Percentiles rank a stretch among this genome's conserved stretches.
Conservation (phyloP, 768 basidiomycete genomes). For the Suillus occidentalis region DNA sequence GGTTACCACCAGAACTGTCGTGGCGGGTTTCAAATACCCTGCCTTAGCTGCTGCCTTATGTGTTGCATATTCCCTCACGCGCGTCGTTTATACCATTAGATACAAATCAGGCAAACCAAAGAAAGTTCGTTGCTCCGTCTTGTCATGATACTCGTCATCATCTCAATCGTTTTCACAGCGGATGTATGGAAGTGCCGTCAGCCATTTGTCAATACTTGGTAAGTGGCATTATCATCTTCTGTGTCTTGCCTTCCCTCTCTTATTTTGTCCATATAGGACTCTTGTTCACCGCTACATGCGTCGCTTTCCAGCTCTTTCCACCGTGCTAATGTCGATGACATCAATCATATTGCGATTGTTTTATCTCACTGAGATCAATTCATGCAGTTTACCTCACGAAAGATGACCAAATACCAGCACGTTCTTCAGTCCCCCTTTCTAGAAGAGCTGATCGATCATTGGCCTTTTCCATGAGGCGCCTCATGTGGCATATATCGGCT, state of each 20-base stretch:
- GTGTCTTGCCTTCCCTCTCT: not conserved
- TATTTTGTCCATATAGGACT: slow-evolving; percentile 17
- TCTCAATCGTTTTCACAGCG: slow-evolving; percentile 22
- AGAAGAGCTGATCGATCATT: not conserved
- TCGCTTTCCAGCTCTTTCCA: slow-evolving; percentile 28
- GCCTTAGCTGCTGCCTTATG: slow-evolving; percentile 41
- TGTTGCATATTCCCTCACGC: slow-evolving; percentile 38
- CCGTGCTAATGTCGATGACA: slow-evolving; percentile 6
- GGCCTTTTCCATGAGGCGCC: not conserved
- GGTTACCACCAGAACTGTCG: slow-evolving; percentile 35
- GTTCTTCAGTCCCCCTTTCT: not conserved
- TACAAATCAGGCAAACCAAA: slow-evolving; percentile 45
- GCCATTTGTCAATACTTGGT: slow-evolving; percentile 20
- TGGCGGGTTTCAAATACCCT: slow-evolving; percentile 43
- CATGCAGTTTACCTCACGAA: not conserved
- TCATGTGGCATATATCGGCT: not conserved
- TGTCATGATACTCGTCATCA: not conserved
- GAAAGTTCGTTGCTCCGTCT: slow-evolving; percentile 30
- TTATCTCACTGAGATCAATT: not conserved
- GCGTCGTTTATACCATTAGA: slow-evolving; percentile 47
- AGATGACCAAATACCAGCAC: not conserved
- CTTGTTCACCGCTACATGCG: slow-evolving; percentile 29
- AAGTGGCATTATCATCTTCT: slow-evolving; percentile 1
- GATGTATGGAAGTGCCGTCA: slow-evolving; percentile 17
- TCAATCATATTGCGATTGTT: not conserved